Evolutionary conservation across 495 filamentous ascomycete species (phyloP).

Genomic region (Talaromyces trachyspermus): DNA sequence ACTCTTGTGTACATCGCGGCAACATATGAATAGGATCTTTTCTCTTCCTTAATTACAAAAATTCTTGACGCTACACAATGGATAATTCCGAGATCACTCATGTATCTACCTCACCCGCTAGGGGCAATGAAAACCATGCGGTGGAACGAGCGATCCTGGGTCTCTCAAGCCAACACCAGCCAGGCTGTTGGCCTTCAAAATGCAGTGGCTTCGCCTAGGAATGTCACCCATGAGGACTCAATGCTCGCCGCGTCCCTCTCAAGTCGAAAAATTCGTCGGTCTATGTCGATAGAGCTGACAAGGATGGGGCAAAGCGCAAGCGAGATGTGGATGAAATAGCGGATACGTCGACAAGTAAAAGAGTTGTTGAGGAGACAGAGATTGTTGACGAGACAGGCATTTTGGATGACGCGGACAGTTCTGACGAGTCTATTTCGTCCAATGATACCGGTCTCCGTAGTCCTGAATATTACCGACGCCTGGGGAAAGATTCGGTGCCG

Average conservation of each 20-base stretch:
- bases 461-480: conserved; percentile 7
- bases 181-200: conserved; percentile 1
- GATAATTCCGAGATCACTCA: conserved; percentile 3
- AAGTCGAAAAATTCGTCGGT: conserved; percentile 4
- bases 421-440: conserved; percentile 4
- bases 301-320: conserved; percentile 8
- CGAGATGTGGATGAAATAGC: conserved; percentile 5
- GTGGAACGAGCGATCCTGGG: conserved; percentile 4
- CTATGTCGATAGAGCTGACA: conserved; percentile 1
- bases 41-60: background rate
- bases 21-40: background rate
- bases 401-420: conserved; percentile 4
- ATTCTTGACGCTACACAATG: background rate
- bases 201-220: too few species aligned
- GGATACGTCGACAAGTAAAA: conserved; percentile 6
- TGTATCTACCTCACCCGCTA: conserved; percentile 8
- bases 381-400: conserved; percentile 3
- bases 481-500: conserved; percentile 3
- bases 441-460: conserved; percentile 4
- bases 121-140: conserved; percentile 5
- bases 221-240: too few species aligned
- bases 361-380: conserved; percentile 4
- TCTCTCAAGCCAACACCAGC: conserved; percentile 4
- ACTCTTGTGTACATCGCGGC: background rate
- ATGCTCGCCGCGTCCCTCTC: background rate